Conservation (phyloP, 441 rosid species). For the Jatropha podagrica region DNA sequence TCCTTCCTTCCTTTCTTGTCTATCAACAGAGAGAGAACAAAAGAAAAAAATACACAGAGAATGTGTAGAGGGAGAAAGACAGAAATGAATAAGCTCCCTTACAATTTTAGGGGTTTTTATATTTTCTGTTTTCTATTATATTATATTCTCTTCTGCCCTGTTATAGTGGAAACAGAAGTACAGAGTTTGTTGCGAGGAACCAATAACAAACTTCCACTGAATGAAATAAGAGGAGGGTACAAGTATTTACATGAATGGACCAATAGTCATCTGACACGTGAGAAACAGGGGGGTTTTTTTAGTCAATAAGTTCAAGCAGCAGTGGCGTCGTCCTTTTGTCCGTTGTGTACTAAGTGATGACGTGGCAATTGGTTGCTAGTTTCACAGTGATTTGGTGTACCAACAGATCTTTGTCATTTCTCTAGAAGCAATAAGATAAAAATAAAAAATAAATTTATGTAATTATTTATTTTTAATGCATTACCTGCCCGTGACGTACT, state of each 20-base stretch:
- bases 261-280: background rate
- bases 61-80: background rate
- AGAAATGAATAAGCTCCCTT: background rate
- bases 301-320: background rate
- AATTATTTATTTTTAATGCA: no score
- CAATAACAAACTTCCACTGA: background rate
- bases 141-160: background rate
- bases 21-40: background rate
- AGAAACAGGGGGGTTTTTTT: background rate
- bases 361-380: conserved; percentile 4
- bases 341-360: background rate
- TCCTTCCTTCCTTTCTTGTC: conserved; percentile 9
- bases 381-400: conserved; percentile 6
- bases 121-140: background rate
- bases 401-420: conserved; percentile 16
- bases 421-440: background rate
- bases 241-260: background rate
- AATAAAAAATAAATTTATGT: background rate
- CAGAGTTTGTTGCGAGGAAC: background rate
- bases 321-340: background rate
- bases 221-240: no score
- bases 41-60: background rate
- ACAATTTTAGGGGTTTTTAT: background rate
- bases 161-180: background rate
- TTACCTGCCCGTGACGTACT: conserved; percentile 20